phyloP scores from a whole-genome alignment of 1,139 yeast genomes.

The Sugiyamaella paludigena region DNA sequence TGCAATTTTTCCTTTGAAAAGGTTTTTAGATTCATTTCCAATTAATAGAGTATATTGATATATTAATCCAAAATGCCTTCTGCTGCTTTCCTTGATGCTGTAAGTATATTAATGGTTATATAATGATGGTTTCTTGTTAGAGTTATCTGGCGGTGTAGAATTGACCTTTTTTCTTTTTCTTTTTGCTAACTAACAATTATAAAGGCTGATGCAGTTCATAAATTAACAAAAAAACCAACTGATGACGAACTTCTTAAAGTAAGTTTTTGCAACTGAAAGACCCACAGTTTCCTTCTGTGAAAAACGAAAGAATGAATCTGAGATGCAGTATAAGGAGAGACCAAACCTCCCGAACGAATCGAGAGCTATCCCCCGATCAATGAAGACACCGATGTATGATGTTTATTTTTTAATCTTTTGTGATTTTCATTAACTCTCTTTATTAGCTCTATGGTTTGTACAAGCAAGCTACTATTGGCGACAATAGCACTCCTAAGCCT shows the following conservation, averaged over 20 bases:
- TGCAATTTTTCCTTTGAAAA: too few species aligned
- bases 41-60: too few species aligned
- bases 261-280: too few species aligned
- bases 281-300: too few species aligned
- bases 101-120: constrained; percentile 15
- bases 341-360: too few species aligned
- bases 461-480: constrained; percentile 98
- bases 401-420: neutral
- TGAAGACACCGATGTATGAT: too few species aligned
- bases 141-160: neutral
- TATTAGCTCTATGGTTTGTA: constrained; percentile 73
- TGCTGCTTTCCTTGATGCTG: constrained; percentile 31
- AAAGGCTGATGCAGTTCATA: constrained; percentile 78
- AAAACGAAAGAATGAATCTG: too few species aligned
- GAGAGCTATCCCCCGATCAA: too few species aligned
- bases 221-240: constrained; percentile 70
- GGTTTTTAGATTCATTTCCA: too few species aligned
- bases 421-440: constrained; percentile 34
- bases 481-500: constrained; percentile 74
- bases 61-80: constrained; percentile 28
- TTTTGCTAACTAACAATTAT: constrained; percentile 4
- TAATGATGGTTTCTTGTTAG: neutral
- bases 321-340: too few species aligned
- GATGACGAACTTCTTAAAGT: constrained; percentile 77
- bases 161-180: neutral